These are phyloP conservation scores for Phytophthora cryptogea DNA, from an alignment of 352 stramenopile species.

Conservation along the genomic window DNA sequence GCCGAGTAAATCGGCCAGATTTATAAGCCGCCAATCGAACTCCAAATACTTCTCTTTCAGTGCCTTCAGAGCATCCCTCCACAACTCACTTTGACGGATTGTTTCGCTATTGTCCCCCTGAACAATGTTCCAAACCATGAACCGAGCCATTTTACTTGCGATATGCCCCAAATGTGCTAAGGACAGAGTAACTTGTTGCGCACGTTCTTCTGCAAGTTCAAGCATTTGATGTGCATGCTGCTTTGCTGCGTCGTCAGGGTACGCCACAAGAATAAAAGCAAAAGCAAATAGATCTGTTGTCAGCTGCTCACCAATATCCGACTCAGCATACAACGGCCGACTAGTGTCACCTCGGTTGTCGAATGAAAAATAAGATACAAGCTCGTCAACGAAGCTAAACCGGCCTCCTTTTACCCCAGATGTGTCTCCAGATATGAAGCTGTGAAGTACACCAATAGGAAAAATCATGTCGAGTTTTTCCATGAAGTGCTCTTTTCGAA, in stretches of 20 bases:
- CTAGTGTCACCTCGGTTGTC: not conserved
- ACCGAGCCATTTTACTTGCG: conserved; percentile 68
- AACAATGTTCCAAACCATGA: conserved; percentile 61
- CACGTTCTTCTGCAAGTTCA: conserved; percentile 50
- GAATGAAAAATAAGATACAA: conserved; percentile 30
- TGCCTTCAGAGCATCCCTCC: conserved; percentile 47
- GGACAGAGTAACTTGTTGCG: conserved; percentile 42
- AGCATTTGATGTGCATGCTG: conserved; percentile 50
- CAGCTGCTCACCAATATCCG: conserved; percentile 53
- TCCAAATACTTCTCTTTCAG: conserved; percentile 74
- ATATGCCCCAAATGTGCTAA: conserved; percentile 66
- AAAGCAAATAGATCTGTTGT: conserved; percentile 76
- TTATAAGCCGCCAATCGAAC: conserved; percentile 69
- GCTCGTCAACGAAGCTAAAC: conserved; percentile 47
- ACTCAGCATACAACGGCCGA: conserved; percentile 7
- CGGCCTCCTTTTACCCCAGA: conserved; percentile 5
- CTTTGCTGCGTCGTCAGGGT: conserved; percentile 38
- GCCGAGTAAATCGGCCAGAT: conserved; percentile 61
- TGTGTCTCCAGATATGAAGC: conserved; percentile 34
- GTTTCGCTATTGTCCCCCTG: conserved; percentile 29
- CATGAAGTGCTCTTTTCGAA: conserved; percentile 17
- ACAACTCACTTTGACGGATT: conserved; percentile 38
- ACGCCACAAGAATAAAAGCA: conserved; percentile 53
- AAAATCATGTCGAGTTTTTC: conserved; percentile 60
- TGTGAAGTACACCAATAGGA: conserved; percentile 48